Evolutionary conservation across 1,139 yeast genomes (phyloP), one percentile per base, ranked within the genome.

Genomic region (Candida tetrigidarum): DNA sequence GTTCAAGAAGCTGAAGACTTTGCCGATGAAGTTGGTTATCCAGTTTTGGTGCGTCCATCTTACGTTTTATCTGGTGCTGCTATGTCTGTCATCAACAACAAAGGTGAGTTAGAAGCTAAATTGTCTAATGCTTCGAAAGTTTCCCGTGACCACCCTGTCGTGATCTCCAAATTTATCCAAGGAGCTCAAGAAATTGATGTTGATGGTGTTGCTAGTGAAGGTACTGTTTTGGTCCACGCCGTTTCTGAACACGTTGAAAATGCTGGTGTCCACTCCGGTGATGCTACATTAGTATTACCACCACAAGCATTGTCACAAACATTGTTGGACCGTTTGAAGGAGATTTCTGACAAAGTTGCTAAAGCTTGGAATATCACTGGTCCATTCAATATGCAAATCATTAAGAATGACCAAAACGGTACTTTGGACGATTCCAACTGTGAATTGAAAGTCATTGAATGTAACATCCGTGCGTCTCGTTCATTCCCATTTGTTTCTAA

Each of bases 261-360:
- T 62, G 99, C 99, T 16, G 99, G 99, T 76, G 91, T 93, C 45
- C 99, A 93, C 71, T 91, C 98, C 38, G 99, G 99, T 68, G 99
- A 93, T 69, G 99, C 99, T 40, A 91, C 98, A 34, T 80, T 93
- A 60, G 84, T 93, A 43, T 77, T 93, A 50, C 99, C 99, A 49
- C 98, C 99, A 39, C 96, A 86, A 64, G 71, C 75, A 50, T 71
- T 42, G 74, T 86, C 74, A 66, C 53, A 22, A 78, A 93, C 63
- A 71, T 88, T 54, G 85, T 84, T 63, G 86, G 73, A 38, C 23
- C 78, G 93, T 63, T 72, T 89, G 54, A 86, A 85, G 64, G 86
- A 74, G 37, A 86, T 91, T 57, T 91, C 99, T 43, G 93, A 85
- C 60, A 91, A 90, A 74, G 97, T 93, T 60, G 98, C 97, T 38